Conservation (phyloP, 83 land plant genomes). For the Isoetes engelmannii region DNA sequence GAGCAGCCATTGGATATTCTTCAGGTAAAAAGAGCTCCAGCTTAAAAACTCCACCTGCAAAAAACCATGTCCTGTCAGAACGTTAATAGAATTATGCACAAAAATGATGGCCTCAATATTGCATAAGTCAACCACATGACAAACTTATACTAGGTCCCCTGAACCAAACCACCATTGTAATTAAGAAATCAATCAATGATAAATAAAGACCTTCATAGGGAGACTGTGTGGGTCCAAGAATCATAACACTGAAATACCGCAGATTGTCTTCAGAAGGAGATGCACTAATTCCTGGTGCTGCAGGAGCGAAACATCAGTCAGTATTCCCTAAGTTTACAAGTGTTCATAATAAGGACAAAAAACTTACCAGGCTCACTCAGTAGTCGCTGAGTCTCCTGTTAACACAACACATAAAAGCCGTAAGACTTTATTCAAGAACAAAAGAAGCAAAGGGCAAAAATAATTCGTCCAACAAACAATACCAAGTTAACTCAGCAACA, state of each 20-base stretch:
- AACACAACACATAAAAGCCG: not conserved
- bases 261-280: conserved; percentile 91
- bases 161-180: too few relatives aligned
- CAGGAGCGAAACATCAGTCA: not conserved
- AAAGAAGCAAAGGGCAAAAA: not conserved
- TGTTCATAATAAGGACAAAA: conserved; percentile 1
- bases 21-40: conserved; percentile 92
- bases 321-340: not conserved
- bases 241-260: conserved; percentile 95
- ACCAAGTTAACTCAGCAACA: not conserved
- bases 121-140: too few relatives aligned
- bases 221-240: conserved; percentile 90
- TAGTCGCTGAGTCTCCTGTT: conserved; percentile 71
- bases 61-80: not conserved
- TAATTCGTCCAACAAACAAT: conserved; percentile 7
- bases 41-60: conserved; percentile 85
- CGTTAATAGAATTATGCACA: too few relatives aligned
- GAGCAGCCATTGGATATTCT: conserved; percentile 98
- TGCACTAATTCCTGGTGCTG: conserved; percentile 95
- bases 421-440: too few relatives aligned
- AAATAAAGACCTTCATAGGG: conserved; percentile 74
- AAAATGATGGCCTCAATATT: too few relatives aligned
- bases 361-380: conserved; percentile 66
- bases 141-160: too few relatives aligned
- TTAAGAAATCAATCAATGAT: too few relatives aligned